These are phyloP conservation scores for Psilocybe tampanensis DNA, from an alignment of 768 basidiomycete genomes.

Conservation along the genomic window DNA sequence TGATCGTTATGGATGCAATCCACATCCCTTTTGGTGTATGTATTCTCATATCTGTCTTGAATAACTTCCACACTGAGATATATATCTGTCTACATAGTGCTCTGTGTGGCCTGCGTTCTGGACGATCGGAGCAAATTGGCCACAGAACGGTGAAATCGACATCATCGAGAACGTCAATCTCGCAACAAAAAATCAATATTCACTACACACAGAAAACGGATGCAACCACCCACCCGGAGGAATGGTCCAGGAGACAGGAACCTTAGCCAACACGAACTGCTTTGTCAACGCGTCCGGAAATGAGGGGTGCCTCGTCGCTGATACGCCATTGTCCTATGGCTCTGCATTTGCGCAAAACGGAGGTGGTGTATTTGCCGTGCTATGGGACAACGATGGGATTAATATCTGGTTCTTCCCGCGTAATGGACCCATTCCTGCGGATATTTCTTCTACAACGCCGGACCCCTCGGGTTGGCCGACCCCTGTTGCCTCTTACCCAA, in stretches of 20 bases:
- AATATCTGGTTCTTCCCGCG: conserved; percentile 11
- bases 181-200: conserved; percentile 4
- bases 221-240: not conserved
- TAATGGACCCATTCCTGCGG: not conserved
- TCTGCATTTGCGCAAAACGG: conserved; percentile 3
- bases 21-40: conserved; percentile 7
- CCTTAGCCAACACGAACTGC: conserved; percentile 2
- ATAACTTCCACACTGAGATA: not conserved
- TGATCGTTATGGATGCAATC: conserved; percentile 2
- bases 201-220: conserved; percentile 3
- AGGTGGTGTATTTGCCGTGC: conserved; percentile 6
- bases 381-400: conserved; percentile 8
- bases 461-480: conserved; percentile 7
- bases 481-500: conserved; percentile 5
- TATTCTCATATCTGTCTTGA: not conserved
- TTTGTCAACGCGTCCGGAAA: not conserved
- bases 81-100: not conserved
- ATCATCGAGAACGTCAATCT: conserved; percentile 10
- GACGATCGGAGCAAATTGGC: conserved; percentile 12
- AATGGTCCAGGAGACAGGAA: not conserved
- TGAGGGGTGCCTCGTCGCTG: conserved; percentile 1
- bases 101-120: conserved; percentile 9
- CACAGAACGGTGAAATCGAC: conserved; percentile 4
- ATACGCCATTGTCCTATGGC: not conserved
- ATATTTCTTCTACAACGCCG: conserved; percentile 1